A percentile compares a stretch with the other conserved stretches of the same genome.
Evolutionary conservation across 2,329 filamentous ascomycete genomes (phyloP).

Genomic region (Fusarium sp.): DNA sequence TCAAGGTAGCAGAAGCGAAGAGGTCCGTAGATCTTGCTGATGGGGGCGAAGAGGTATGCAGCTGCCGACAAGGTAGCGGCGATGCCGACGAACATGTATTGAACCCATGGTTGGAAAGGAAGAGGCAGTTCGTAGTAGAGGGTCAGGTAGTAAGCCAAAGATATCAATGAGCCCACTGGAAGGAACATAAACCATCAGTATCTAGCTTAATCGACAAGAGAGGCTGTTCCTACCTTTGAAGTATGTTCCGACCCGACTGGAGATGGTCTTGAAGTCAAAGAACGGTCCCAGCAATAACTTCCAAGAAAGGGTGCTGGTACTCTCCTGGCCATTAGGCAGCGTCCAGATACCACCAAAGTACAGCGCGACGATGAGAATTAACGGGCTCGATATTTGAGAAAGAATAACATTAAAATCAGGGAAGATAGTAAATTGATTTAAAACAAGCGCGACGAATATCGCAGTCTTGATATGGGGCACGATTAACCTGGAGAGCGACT

Average conservation of each 20-base stretch:
- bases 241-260: slow-evolving; percentile 12
- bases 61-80: background rate
- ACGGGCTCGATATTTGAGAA: slow-evolving; percentile 6
- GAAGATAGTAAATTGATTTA: slow-evolving; percentile 16
- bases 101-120: slow-evolving; percentile 11
- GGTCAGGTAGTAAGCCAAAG: slow-evolving; percentile 9
- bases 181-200: background rate
- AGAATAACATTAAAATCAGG: background rate
- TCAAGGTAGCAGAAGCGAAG: slow-evolving; percentile 31
- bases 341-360: slow-evolving; percentile 18
- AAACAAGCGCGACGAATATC: slow-evolving; percentile 10
- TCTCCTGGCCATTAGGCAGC: background rate
- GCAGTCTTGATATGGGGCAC: slow-evolving; percentile 21
- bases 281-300: background rate
- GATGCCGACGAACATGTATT: slow-evolving; percentile 1
- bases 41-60: slow-evolving; percentile 13
- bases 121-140: slow-evolving; percentile 20
- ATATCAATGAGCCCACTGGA: slow-evolving; percentile 12
- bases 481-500: slow-evolving; percentile 15
- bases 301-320: background rate
- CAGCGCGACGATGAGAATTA: slow-evolving; percentile 1
- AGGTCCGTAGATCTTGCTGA: slow-evolving; percentile 17
- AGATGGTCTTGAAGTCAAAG: slow-evolving; percentile 15
- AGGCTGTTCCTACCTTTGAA: background rate
- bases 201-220: accelerated